Conservation (phyloP, 352 stramenopile genomes). For the Globisporangium alternatum region DNA sequence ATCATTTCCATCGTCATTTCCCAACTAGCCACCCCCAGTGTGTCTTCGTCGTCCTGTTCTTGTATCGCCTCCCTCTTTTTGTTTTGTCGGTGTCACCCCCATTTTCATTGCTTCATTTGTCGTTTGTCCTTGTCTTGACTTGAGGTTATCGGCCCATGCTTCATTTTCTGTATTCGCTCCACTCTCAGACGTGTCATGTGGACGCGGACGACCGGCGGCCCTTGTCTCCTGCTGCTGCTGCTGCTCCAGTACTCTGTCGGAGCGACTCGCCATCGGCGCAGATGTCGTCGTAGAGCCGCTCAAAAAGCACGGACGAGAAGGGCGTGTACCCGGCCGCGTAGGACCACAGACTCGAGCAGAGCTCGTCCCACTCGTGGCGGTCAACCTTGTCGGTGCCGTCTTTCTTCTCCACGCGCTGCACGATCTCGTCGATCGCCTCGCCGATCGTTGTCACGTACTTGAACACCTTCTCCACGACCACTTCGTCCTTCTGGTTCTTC, state of each 20-base stretch:
- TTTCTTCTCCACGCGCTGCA: slow-evolving; percentile 39
- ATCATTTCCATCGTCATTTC: slow-evolving; percentile 1
- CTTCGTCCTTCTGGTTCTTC: slow-evolving; percentile 76
- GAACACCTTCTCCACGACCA: slow-evolving; percentile 83
- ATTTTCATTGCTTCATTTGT: slow-evolving; percentile 1
- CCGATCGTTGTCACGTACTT: slow-evolving; percentile 87
- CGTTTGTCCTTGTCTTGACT: not conserved
- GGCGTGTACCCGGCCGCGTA: slow-evolving; percentile 76
- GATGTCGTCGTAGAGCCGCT: slow-evolving; percentile 86
- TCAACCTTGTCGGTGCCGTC: slow-evolving; percentile 11
- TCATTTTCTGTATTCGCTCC: not conserved
- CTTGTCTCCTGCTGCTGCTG: not conserved
- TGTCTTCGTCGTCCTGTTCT: not conserved
- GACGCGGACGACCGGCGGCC: slow-evolving; percentile 2
- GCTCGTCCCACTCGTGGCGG: slow-evolving; percentile 58
- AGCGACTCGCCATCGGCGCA: slow-evolving; percentile 64
- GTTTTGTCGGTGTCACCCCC: not conserved
- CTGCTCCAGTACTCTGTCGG: slow-evolving; percentile 6
- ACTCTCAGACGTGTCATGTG: slow-evolving; percentile 17
- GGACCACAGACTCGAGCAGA: slow-evolving; percentile 76
- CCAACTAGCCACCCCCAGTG: not conserved
- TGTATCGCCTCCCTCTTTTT: not conserved
- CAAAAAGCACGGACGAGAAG: slow-evolving; percentile 71
- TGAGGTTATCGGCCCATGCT: not conserved
- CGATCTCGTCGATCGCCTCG: slow-evolving; percentile 73